phyloP scores from a whole-genome alignment of 1,139 yeast species.

The Nakaseomyces kungkrabaensis region DNA sequence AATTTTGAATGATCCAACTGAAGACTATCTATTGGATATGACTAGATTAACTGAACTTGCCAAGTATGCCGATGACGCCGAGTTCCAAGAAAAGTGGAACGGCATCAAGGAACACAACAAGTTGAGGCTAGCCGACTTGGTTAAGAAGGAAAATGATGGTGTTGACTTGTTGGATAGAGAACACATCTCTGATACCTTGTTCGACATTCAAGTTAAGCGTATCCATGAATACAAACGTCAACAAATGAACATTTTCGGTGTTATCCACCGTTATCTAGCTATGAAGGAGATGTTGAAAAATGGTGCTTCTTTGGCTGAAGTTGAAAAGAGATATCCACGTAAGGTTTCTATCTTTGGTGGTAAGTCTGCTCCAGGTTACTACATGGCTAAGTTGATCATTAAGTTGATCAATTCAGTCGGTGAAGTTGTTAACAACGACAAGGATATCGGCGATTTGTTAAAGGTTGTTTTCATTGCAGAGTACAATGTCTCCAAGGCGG shows the following conservation, averaged over 20 bases:
- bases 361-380: constrained; percentile 94
- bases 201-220: constrained; percentile 90
- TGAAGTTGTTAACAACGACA: constrained; percentile 68
- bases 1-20: constrained; percentile 49
- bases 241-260: constrained; percentile 85
- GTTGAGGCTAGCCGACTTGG: constrained; percentile 54
- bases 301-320: constrained; percentile 36
- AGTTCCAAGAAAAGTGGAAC: constrained; percentile 64
- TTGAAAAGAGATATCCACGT: constrained; percentile 54
- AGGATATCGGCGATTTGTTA: constrained; percentile 61
- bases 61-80: constrained; percentile 53
- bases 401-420: constrained; percentile 77
- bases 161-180: constrained; percentile 48
- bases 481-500: constrained; percentile 90
- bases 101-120: constrained; percentile 64
- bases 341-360: constrained; percentile 85
- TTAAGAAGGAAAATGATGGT: constrained; percentile 53
- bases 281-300: constrained; percentile 60
- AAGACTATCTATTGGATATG: constrained; percentile 60
- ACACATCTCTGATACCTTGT: constrained; percentile 50
- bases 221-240: constrained; percentile 95
- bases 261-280: constrained; percentile 68
- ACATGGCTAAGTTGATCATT: constrained; percentile 86
- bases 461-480: constrained; percentile 87
- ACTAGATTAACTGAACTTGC: constrained; percentile 60